These are phyloP conservation scores for Fusarium agapanthi DNA, from an alignment of 2,329 filamentous ascomycete genomes.

Conservation along the genomic window DNA sequence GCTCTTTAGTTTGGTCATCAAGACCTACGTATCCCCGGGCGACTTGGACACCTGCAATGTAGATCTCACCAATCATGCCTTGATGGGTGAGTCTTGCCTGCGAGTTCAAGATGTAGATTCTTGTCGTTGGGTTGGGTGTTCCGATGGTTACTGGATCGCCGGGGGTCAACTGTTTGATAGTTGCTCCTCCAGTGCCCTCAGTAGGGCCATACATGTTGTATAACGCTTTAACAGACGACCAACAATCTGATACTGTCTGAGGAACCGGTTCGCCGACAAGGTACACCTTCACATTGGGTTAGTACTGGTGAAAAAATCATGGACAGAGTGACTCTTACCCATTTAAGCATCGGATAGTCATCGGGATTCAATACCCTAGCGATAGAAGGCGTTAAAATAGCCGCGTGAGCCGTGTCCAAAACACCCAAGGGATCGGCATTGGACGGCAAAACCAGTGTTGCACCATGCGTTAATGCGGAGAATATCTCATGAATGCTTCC, in stretches of 20 bases:
- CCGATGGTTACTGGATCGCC: background rate
- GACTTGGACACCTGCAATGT: background rate
- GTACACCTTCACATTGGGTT: background rate
- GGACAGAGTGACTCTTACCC: background rate
- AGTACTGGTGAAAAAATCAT: accelerated
- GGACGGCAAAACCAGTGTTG: background rate
- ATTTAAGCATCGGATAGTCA: background rate
- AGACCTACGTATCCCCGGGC: background rate
- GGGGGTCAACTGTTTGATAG: background rate
- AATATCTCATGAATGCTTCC: background rate
- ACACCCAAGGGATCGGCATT: background rate
- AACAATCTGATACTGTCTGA: background rate
- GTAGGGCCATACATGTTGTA: background rate
- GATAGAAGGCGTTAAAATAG: background rate
- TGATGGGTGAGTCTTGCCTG: background rate
- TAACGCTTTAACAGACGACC: background rate
- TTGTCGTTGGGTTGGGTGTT: background rate
- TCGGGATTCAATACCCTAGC: background rate
- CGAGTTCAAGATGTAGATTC: background rate
- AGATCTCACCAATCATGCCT: background rate
- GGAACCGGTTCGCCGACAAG: background rate
- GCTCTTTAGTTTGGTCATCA: background rate
- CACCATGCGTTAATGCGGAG: background rate
- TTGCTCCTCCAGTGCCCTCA: background rate
- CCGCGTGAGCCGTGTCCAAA: background rate